phyloP scores from a whole-genome alignment of 225 moss, liverwort and hornwort species.

The Anthoceros angustus region DNA sequence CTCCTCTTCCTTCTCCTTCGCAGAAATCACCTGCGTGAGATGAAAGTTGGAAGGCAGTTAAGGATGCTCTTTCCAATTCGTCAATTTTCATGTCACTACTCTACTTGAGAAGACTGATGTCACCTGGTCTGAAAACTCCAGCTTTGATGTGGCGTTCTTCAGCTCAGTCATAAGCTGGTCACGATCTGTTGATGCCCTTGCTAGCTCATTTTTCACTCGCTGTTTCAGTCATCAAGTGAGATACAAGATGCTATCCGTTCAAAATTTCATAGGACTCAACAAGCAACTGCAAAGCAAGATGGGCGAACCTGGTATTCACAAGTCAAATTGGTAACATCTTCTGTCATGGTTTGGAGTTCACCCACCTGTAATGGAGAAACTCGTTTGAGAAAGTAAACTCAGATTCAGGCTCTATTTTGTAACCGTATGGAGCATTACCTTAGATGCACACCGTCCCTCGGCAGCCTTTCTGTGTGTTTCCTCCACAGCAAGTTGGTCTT shows the following conservation, averaged over 20 bases:
- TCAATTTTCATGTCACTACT: too few species aligned
- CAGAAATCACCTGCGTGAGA: constrained; percentile 35
- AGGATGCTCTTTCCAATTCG: too few species aligned
- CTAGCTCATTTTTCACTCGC: constrained; percentile 49
- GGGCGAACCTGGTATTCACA: constrained; percentile 22
- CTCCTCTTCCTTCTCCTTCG: constrained; percentile 49
- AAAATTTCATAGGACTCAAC: neutral
- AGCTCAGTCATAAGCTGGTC: constrained; percentile 43
- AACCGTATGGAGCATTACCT: constrained; percentile 18
- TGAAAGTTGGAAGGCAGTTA: neutral
- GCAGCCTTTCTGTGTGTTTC: constrained; percentile 34
- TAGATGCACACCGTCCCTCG: constrained; percentile 46
- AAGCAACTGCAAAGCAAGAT: neutral
- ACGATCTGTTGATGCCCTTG: constrained; percentile 39
- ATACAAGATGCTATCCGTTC: constrained; percentile 3
- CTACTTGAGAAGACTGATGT: too few species aligned
- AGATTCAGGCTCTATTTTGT: neutral
- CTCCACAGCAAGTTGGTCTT: constrained; percentile 34
- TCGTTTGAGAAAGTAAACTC: neutral
- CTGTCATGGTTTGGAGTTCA: constrained; percentile 22
- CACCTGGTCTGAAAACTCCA: constrained; percentile 57
- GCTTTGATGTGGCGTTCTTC: constrained; percentile 37
- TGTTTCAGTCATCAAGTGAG: constrained; percentile 13
- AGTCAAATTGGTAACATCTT: constrained; percentile 22
- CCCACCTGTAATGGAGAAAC: constrained; percentile 13